phyloP scores from a whole-genome alignment of 768 basidiomycete species.

The Mycena crocata region DNA sequence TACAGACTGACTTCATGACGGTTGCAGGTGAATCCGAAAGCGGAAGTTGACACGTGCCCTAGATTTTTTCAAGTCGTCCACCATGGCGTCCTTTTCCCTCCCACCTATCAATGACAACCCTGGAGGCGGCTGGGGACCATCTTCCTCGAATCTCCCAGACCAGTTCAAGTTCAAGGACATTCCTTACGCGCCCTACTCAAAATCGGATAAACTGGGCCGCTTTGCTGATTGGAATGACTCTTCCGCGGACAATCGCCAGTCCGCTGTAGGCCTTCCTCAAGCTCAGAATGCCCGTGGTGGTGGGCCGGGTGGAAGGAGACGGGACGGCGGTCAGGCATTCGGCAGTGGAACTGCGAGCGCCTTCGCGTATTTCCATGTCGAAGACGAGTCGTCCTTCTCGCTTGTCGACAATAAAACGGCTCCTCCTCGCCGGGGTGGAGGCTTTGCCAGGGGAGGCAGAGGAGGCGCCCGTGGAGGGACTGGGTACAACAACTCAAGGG shows the following conservation, averaged over 20 bases:
- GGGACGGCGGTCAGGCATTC: slow-evolving; percentile 86
- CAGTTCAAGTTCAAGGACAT: slow-evolving; percentile 99
- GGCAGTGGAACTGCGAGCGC: slow-evolving; percentile 92
- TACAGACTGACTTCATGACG: slow-evolving; percentile 76
- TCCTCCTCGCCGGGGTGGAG: slow-evolving; percentile 76
- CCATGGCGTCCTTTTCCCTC: slow-evolving; percentile 85
- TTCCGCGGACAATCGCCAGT: slow-evolving; percentile 68
- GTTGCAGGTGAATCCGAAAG: slow-evolving; percentile 25
- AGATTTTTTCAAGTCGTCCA: slow-evolving; percentile 19
- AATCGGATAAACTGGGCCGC: slow-evolving; percentile 97
- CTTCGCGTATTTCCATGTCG: slow-evolving; percentile 97
- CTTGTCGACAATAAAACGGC: slow-evolving; percentile 91
- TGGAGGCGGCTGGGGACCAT: slow-evolving; percentile 94
- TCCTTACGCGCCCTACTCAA: slow-evolving; percentile 98
- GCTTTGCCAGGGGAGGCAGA: slow-evolving; percentile 69
- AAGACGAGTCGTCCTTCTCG: slow-evolving; percentile 97
- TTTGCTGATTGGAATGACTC: slow-evolving; percentile 98
- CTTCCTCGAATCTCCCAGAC: slow-evolving; percentile 81
- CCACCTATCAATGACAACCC: slow-evolving; percentile 92
- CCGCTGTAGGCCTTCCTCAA: slow-evolving; percentile 59
- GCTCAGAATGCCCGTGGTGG: slow-evolving; percentile 62
- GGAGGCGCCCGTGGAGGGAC: slow-evolving; percentile 61
- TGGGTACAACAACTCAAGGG: slow-evolving; percentile 52
- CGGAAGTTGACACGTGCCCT: slow-evolving; percentile 14
- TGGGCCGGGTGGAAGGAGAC: slow-evolving; percentile 67